Percentiles rank a stretch among this genome's conserved stretches.
Conservation (phyloP, 2,329 filamentous ascomycete species). For the Talaromyces piceae region DNA sequence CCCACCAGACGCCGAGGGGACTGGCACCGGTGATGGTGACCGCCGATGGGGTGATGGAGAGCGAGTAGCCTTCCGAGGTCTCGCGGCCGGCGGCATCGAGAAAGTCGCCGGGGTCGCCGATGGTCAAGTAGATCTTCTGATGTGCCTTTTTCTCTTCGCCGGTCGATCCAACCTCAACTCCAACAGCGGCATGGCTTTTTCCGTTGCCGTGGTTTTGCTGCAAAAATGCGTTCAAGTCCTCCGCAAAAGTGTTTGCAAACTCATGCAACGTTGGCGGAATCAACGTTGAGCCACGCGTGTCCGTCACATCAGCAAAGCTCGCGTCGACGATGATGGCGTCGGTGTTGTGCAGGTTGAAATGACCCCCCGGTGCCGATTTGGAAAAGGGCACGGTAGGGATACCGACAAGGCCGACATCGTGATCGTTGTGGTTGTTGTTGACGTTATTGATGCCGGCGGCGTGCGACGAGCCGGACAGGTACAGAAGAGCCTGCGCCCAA, state of each 20-base stretch:
- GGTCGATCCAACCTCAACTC: background rate
- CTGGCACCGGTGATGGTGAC: constrained; percentile 45
- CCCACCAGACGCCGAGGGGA: constrained; percentile 50
- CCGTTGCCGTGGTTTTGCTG: constrained; percentile 4
- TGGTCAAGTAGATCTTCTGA: constrained; percentile 42
- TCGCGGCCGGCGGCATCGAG: constrained; percentile 39
- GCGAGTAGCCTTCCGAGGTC: constrained; percentile 45
- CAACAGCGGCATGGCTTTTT: background rate
- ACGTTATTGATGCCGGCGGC: background rate
- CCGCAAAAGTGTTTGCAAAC: constrained; percentile 43
- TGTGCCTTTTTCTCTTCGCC: background rate
- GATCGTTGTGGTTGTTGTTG: no score
- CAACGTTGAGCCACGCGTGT: constrained; percentile 43
- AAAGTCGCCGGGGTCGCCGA: constrained; percentile 36
- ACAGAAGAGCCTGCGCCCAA: background rate
- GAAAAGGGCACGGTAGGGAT: constrained; percentile 18
- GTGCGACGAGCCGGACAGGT: background rate
- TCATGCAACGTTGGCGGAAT: constrained; percentile 45
- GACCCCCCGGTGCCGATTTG: constrained; percentile 3
- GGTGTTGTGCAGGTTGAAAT: constrained; percentile 10
- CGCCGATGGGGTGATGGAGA: constrained; percentile 35
- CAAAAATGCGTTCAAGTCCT: constrained; percentile 26
- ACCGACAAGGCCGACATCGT: background rate
- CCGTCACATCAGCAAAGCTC: constrained; percentile 32
- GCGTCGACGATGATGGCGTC: constrained; percentile 40